Evolutionary conservation across 306 rosid genomes (phyloP).

Genomic region (apple (Malus domestica)): ASM211411v1 NC_041803.1:30274001-30274500

Average conservation of each 20-base stretch:
- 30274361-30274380: slow-evolving; percentile 40
- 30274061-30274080: slow-evolving; percentile 82
- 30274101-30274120: slow-evolving; percentile 92
- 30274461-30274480: slow-evolving; percentile 99
- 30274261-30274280: not conserved
- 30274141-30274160: slow-evolving; percentile 82
- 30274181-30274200: slow-evolving; percentile 76
- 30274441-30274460: slow-evolving; percentile 97
- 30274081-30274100: slow-evolving; percentile 91
- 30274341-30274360: slow-evolving; percentile 59
- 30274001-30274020: slow-evolving; percentile 1
- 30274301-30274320: slow-evolving; percentile 72
- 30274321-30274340: slow-evolving; percentile 67
- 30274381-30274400: slow-evolving; percentile 39
- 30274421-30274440: slow-evolving; percentile 89
- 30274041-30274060: not conserved
- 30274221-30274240: slow-evolving; percentile 86
- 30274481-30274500: not conserved
- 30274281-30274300: not conserved
- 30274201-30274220: slow-evolving; percentile 62
- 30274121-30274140: slow-evolving; percentile 91
- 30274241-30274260: not conserved
- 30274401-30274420: slow-evolving; percentile 73
- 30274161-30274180: slow-evolving; percentile 73
- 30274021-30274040: not conserved